Evolutionary conservation across 805 yeast species (phyloP), one percentile per base, ranked within the genome.

Genomic region (Hanseniaspora meyeri): DNA sequence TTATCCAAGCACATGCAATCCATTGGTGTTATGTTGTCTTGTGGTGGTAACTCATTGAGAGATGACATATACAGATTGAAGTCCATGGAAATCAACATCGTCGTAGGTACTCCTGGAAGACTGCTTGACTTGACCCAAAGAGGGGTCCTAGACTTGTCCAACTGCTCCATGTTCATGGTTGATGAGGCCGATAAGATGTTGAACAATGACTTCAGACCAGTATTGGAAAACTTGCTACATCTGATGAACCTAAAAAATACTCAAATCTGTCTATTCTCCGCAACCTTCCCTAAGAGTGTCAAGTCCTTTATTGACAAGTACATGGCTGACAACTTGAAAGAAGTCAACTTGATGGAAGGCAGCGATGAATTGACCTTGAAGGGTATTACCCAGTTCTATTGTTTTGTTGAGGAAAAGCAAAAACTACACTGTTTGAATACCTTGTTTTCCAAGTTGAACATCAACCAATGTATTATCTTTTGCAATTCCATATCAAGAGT

Each of bases 131-230:
- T 93, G 67, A 96, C 97, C 7, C 78, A 89, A 36, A 84, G 96
- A 74, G 77, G 79, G 55, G 76, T 91, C 56, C 96, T 95, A 12
- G 95, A 91, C 67, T 78, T 93, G 59, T 81, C 87, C 56, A 85
- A 84, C 60, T 87, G 96, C 72, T 83, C 85, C 47, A 76, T 87
- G 69, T 89, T 93, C 68, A 83, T 95, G 55, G 89, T 93, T 97
- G 98, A 93, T 71, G 98, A 93, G 76, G 98, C 98, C 58, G 98
- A 93, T 72, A 93, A 93, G 71, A 87, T 93, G 85, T 78, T 93
- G 59, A 81, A 93, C 40, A 81, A 87, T 63, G 98, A 93, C 66
- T 93, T 93, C 71, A 85, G 85, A 62, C 79, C 80, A 38, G 83
- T 90, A 57, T 87, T 91, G 61, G 95, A 87, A 69, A 95, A 87